Evolutionary conservation across 371 early-diverging fungal genomes (phyloP).

Genomic region (Nosema muscidifuracis): DNA sequence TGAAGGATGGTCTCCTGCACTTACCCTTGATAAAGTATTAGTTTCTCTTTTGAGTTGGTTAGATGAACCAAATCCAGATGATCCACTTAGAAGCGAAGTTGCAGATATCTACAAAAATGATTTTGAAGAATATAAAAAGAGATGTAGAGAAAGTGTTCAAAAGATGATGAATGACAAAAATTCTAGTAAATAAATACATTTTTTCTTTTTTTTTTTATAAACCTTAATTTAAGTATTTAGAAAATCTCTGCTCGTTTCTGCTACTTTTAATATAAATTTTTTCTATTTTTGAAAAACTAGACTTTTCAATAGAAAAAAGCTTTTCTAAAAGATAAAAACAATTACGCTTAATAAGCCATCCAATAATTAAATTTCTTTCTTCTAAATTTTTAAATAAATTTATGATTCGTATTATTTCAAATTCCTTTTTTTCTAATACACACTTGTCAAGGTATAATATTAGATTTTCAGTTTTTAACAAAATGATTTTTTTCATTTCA

Average conservation of each 20-base stretch:
- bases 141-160: conserved; percentile 54
- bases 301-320: not conserved
- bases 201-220: no score
- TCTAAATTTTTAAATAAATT: not conserved
- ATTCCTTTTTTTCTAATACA: conserved; percentile 18
- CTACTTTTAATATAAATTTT: not conserved
- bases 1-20: conserved; percentile 96
- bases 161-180: conserved; percentile 52
- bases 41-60: conserved; percentile 87
- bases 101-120: conserved; percentile 90
- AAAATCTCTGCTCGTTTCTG: no score
- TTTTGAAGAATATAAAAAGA: conserved; percentile 64
- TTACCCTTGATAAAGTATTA: conserved; percentile 86
- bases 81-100: conserved; percentile 88
- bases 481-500: conserved; percentile 17
- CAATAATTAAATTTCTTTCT: not conserved
- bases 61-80: conserved; percentile 93
- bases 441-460: conserved; percentile 14
- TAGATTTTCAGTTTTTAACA: not conserved
- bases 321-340: conserved; percentile 17
- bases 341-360: not conserved
- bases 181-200: not conserved
- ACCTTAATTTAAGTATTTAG: no score
- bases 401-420: conserved; percentile 12
- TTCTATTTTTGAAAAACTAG: not conserved